Conservation (phyloP, 257 asterid genomes). For the Solanum stenotomum region DNA sequence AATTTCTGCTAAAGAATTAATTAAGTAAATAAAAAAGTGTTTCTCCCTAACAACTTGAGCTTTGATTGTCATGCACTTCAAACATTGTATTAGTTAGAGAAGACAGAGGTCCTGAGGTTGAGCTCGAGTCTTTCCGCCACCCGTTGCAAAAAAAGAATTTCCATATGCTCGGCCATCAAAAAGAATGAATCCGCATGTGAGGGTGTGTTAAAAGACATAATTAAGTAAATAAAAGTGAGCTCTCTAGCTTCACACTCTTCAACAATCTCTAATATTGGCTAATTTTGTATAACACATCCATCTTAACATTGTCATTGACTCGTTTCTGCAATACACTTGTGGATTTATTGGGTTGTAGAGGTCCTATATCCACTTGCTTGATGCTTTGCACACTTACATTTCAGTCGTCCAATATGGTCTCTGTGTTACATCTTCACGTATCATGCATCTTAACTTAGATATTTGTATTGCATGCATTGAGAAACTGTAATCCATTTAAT, state of each 20-base stretch:
- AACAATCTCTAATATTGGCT: not conserved
- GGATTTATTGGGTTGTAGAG: not conserved
- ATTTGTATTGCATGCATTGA: not conserved
- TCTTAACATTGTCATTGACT: not conserved
- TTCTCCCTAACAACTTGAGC: not conserved
- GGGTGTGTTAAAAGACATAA: not conserved
- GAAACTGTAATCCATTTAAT: not conserved
- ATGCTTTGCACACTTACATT: not conserved
- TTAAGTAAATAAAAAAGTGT: not conserved
- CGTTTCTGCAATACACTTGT: not conserved
- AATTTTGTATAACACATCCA: not conserved
- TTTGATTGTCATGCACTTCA: not conserved
- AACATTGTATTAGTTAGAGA: not conserved
- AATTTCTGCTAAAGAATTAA: not conserved
- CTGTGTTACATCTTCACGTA: not conserved
- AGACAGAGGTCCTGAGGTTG: not conserved
- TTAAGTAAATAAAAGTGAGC: not conserved
- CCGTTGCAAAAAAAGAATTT: not conserved
- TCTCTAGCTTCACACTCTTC: not conserved
- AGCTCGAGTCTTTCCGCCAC: not conserved
- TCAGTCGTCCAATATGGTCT: not conserved
- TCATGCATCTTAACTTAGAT: not conserved
- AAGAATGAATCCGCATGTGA: not conserved
- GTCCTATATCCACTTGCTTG: not conserved
- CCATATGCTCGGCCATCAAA: not conserved